Conservation (phyloP, 2,329 filamentous ascomycete genomes). For the Paecilomyces fulvus region DNA sequence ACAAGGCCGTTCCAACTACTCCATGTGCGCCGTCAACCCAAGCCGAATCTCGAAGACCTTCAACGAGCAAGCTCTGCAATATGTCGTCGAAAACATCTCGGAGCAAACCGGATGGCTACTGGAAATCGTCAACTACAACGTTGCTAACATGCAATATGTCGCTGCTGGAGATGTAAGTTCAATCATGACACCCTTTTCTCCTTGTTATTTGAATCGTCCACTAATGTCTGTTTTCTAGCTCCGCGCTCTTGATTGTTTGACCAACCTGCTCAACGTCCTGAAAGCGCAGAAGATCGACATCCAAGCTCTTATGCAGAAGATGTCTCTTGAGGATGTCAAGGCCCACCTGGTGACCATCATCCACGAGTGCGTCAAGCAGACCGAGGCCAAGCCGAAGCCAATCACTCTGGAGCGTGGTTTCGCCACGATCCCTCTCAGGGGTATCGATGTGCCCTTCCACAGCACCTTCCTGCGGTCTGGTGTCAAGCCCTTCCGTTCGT, state of each 20-base stretch:
- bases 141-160: slow-evolving; percentile 63
- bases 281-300: slow-evolving; percentile 98
- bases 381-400: slow-evolving; percentile 78
- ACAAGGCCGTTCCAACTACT: slow-evolving; percentile 90
- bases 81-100: slow-evolving; percentile 89
- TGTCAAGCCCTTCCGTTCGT: slow-evolving; percentile 97
- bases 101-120: slow-evolving; percentile 92
- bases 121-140: slow-evolving; percentile 96
- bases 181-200: not conserved
- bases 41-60: slow-evolving; percentile 98
- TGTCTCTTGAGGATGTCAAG: slow-evolving; percentile 86
- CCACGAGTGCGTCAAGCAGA: slow-evolving; percentile 75
- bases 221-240: slow-evolving; percentile 34
- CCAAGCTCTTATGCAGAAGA: slow-evolving; percentile 76
- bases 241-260: slow-evolving; percentile 56
- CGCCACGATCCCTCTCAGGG: slow-evolving; percentile 90
- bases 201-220: slow-evolving; percentile 1
- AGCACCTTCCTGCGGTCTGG: slow-evolving; percentile 95
- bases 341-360: slow-evolving; percentile 86
- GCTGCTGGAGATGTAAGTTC: slow-evolving; percentile 52
- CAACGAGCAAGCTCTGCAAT: slow-evolving; percentile 94
- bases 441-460: slow-evolving; percentile 99
- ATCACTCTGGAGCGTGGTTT: slow-evolving; percentile 89
- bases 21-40: slow-evolving; percentile 98
- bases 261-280: slow-evolving; percentile 84